A percentile compares a stretch with the other conserved stretches of the same genome.
These are phyloP conservation scores for Clonostachys chloroleuca DNA, from an alignment of 2,329 filamentous ascomycete genomes.

Conservation along the genomic window DNA sequence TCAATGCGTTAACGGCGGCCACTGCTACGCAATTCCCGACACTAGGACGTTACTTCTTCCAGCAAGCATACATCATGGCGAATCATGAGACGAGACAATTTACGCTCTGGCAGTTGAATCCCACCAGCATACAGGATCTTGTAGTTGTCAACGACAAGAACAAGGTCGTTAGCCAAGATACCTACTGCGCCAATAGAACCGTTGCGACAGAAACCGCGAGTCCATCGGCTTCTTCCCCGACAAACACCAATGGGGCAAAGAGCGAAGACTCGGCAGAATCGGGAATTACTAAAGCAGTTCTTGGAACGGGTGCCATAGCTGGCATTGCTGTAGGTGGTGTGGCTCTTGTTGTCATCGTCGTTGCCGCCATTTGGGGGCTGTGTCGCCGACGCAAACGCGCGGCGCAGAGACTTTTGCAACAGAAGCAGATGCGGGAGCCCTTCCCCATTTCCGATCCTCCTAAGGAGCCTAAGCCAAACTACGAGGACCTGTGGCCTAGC, in stretches of 20 bases:
- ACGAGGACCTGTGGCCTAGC: neutral
- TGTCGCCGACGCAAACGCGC: neutral
- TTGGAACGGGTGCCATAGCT: neutral
- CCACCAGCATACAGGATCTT: slow-evolving; percentile 3
- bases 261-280: neutral
- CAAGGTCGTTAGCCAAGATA: neutral
- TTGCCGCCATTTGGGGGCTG: neutral
- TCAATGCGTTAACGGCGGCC: slow-evolving; percentile 2
- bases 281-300: neutral
- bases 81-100: slow-evolving; percentile 7
- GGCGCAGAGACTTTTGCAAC: too few species aligned
- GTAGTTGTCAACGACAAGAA: slow-evolving; percentile 1
- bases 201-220: neutral
- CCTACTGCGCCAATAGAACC: neutral
- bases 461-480: neutral
- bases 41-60: slow-evolving; percentile 8
- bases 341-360: neutral
- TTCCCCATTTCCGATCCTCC: neutral
- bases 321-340: neutral
- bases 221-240: neutral
- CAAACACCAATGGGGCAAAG: neutral
- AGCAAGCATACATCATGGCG: slow-evolving; percentile 5
- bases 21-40: neutral
- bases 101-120: slow-evolving; percentile 8
- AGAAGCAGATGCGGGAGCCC: too few species aligned